Evolutionary conservation across 257 asterid species (phyloP), one percentile per base, ranked within the genome.

Genomic region (Solanum infundibuliforme): DNA sequence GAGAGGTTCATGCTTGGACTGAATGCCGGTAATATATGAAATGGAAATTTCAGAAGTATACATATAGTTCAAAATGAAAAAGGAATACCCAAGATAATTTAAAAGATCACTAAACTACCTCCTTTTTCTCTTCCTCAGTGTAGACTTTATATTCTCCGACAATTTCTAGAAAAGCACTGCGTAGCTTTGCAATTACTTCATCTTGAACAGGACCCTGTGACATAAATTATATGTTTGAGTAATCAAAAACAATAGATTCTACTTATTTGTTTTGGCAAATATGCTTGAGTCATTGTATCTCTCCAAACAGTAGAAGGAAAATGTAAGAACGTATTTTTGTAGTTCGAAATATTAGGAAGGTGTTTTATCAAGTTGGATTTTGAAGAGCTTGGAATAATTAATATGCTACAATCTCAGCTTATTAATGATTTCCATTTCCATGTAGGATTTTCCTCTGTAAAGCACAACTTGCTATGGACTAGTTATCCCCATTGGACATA

Each of bases 121-220:
- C 93, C 91, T 91, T 92, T 86, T 98, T 94, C 87, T 97, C 99
- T 90, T 92, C 98, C 89, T 93, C 98, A 0, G 98, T 92, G 92
- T 93, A 95, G 84, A 91, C 92, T 90, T 94, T 97, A 89, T 93
- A 97, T 89, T 97, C 99, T 89, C 90, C 93, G 52, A 92, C 95
- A 92, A 96, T 96, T 87, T 93, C 98, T 83, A 95, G 92, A 91
- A 95, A 97, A 89, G 98, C 96, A 84, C 85, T 90, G 71, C 99
- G 99, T 84, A 97, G 94, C 91, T 94, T 92, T 71, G 96, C 93
- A 77, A 94, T 94, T 75, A 95, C 99, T 87, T 95, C 98, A 90
- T 97, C 99, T 91, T 94, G 95, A 86, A 93, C 98, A 75, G 99
- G 99, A 86, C 99, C 99, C 99, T 97, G 90, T 75, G 69, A 86